A percentile compares a stretch with the other conserved stretches of the same genome.
Evolutionary conservation across 257 asterid species (phyloP).

Genomic region (Rauvolfia tetraphylla): DNA sequence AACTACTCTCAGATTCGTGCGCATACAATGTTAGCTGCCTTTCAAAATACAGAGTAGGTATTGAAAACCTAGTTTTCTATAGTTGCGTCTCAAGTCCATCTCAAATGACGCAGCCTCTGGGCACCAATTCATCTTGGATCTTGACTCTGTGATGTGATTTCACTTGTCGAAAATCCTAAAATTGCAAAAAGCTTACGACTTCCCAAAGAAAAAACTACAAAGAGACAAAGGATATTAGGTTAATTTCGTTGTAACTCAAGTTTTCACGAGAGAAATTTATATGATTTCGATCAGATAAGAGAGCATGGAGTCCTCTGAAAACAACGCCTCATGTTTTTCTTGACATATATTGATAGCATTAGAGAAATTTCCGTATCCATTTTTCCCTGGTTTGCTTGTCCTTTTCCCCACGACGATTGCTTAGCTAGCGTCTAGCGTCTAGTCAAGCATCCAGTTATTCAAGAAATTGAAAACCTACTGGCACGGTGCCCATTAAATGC

Average conservation of each 20-base stretch:
- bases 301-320: background rate
- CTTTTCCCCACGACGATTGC: background rate
- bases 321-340: no score
- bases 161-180: conserved; percentile 2
- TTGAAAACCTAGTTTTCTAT: conserved; percentile 11
- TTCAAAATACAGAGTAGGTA: conserved; percentile 24
- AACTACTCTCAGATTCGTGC: background rate
- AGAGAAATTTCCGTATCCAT: background rate
- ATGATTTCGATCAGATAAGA: background rate
- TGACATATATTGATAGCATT: background rate
- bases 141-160: background rate
- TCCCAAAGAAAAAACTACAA: background rate
- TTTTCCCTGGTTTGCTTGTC: background rate
- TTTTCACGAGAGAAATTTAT: no score
- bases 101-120: conserved; percentile 6
- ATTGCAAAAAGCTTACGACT: background rate
- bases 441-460: background rate
- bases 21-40: background rate
- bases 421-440: background rate
- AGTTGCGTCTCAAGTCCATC: conserved; percentile 12
- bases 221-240: background rate
- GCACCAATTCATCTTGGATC: background rate
- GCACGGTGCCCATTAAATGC: background rate
- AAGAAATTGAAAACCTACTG: background rate
- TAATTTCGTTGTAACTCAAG: no score